Evolutionary conservation across 208 protist genomes (phyloP).

Genomic region (Strigomonas culicis): DNA sequence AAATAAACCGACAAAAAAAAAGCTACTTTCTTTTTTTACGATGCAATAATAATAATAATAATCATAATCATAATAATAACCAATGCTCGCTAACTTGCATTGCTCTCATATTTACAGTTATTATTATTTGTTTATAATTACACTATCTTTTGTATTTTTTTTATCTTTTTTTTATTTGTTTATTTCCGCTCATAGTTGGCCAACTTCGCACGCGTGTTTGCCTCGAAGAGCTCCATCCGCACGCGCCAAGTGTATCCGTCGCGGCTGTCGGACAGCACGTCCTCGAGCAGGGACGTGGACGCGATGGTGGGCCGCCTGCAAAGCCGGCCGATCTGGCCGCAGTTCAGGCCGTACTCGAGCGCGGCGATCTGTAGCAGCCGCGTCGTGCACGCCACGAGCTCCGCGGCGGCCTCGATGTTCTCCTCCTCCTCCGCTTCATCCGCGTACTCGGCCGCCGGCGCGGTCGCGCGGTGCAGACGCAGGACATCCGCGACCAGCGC

Average conservation of each 20-base stretch:
- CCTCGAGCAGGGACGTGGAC: slow-evolving; percentile 41
- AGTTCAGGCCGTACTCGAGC: slow-evolving; percentile 40
- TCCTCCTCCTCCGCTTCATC: slow-evolving; percentile 25
- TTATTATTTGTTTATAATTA: too few species aligned
- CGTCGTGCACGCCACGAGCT: slow-evolving; percentile 45
- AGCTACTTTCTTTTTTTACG: slow-evolving; percentile 10
- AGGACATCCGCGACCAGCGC: slow-evolving; percentile 39
- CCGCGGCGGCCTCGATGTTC: slow-evolving; percentile 31
- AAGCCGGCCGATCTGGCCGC: slow-evolving; percentile 40
- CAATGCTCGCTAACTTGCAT: too few species aligned
- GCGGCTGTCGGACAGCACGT: slow-evolving; percentile 34
- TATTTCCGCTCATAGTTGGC: too few species aligned
- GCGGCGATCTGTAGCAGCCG: slow-evolving; percentile 47
- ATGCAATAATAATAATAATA: neutral
- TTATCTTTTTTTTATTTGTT: too few species aligned
- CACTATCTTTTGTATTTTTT: too few species aligned
- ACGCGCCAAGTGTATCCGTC: slow-evolving; percentile 41
- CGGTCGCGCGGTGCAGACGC: slow-evolving; percentile 11
- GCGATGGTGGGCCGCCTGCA: slow-evolving; percentile 39
- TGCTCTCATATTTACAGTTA: too few species aligned
- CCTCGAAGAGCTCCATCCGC: slow-evolving; percentile 22
- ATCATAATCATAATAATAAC: slow-evolving; percentile 8
- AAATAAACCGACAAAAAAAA: slow-evolving; percentile 15
- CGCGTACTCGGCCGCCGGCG: too few species aligned
- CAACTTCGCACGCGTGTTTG: too few species aligned